phyloP scores from a whole-genome alignment of 2,329 filamentous ascomycete genomes.

The Fusarium sp. region DNA sequence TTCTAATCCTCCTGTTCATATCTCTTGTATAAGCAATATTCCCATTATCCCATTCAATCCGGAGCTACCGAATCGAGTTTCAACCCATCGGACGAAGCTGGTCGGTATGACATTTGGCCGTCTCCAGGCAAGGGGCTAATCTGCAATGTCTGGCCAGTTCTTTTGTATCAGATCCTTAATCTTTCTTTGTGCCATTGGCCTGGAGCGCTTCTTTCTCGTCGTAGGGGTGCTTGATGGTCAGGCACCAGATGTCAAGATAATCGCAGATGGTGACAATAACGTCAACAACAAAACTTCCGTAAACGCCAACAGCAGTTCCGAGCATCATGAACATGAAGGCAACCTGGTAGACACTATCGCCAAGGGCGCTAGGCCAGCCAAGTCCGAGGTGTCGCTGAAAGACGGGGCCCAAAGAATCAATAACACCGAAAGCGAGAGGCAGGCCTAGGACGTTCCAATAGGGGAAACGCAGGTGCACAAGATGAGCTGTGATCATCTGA shows the following conservation, averaged over 20 bases:
- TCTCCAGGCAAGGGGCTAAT: neutral
- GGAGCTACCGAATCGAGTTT: neutral
- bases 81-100: neutral
- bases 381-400: slow-evolving; percentile 69
- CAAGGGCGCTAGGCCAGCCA: slow-evolving; percentile 82
- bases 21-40: neutral
- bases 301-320: slow-evolving; percentile 87
- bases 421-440: slow-evolving; percentile 80
- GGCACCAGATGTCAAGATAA: slow-evolving; percentile 97
- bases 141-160: neutral
- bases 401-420: slow-evolving; percentile 81
- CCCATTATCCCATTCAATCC: slow-evolving; percentile 4
- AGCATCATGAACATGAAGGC: slow-evolving; percentile 91
- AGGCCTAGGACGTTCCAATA: slow-evolving; percentile 87
- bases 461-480: slow-evolving; percentile 88
- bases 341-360: slow-evolving; percentile 84
- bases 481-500: slow-evolving; percentile 93
- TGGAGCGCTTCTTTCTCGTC: slow-evolving; percentile 54
- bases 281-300: slow-evolving; percentile 96
- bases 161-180: slow-evolving; percentile 28
- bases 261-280: slow-evolving; percentile 98
- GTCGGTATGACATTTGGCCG: neutral
- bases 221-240: slow-evolving; percentile 91
- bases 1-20: neutral
- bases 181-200: slow-evolving; percentile 55